Percentiles rank a stretch among this genome's conserved stretches.
Conservation (phyloP, 257 asterid species). For the Ballota nigra region DNA sequence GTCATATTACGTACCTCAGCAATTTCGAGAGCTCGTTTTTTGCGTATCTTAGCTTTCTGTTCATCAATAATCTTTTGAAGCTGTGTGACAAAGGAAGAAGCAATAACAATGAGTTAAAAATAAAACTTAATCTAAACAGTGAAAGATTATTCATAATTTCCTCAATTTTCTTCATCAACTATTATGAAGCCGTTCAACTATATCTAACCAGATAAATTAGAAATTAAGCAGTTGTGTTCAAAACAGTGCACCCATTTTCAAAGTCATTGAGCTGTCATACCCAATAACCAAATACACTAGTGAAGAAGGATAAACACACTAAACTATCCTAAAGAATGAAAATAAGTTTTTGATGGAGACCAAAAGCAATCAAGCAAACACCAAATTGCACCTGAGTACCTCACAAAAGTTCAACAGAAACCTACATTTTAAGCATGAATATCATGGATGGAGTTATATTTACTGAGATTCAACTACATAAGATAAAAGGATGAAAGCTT, state of each 20-base stretch:
- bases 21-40: slow-evolving; percentile 88
- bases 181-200: too few relatives aligned
- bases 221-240: background rate
- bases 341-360: too few relatives aligned
- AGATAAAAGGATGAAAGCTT: background rate
- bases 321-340: background rate
- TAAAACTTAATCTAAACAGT: background rate
- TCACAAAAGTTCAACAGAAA: background rate
- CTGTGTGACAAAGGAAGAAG: slow-evolving; percentile 41
- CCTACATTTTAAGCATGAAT: background rate
- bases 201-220: background rate
- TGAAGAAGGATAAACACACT: background rate
- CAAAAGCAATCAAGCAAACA: background rate
- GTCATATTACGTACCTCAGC: slow-evolving; percentile 65
- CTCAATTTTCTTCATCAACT: too few relatives aligned
- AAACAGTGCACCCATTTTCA: slow-evolving; percentile 12
- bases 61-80: slow-evolving; percentile 57
- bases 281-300: background rate
- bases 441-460: background rate
- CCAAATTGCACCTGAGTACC: background rate
- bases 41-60: slow-evolving; percentile 71
- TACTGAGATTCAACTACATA: slow-evolving; percentile 13
- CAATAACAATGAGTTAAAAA: slow-evolving; percentile 1
- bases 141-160: too few relatives aligned
- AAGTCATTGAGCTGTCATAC: slow-evolving; percentile 16